phyloP scores from a whole-genome alignment of 306 rosid genomes.

The Oemleria cerasiformis region DNA sequence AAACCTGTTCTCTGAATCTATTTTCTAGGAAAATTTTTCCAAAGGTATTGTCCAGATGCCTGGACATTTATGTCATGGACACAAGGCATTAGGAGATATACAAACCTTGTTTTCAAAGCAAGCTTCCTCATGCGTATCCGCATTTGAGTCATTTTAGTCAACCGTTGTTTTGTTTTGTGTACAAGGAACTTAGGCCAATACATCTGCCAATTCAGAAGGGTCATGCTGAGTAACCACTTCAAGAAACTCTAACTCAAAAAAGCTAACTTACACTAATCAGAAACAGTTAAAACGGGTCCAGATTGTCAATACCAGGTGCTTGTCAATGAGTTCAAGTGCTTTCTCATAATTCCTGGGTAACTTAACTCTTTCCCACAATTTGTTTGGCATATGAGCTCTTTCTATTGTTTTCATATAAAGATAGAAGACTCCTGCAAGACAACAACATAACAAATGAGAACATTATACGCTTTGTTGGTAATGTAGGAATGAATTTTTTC shows the following conservation, averaged over 20 bases:
- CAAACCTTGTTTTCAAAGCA: slow-evolving; percentile 80
- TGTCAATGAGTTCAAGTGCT: slow-evolving; percentile 84
- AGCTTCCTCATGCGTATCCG: slow-evolving; percentile 93
- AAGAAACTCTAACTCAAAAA: neutral
- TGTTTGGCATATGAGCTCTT: slow-evolving; percentile 91
- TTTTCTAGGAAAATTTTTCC: neutral
- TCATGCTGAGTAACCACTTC: slow-evolving; percentile 4
- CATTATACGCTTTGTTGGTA: neutral
- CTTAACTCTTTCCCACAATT: slow-evolving; percentile 95
- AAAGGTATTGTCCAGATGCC: neutral
- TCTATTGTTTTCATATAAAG: slow-evolving; percentile 95
- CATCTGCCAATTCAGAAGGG: slow-evolving; percentile 47
- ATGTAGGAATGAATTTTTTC: neutral
- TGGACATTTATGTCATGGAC: neutral
- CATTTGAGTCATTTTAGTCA: slow-evolving; percentile 95
- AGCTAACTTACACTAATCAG: no score
- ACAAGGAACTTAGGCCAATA: slow-evolving; percentile 92
- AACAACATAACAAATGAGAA: slow-evolving; percentile 2
- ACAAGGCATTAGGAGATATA: neutral
- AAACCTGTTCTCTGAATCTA: neutral
- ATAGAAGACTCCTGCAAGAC: slow-evolving; percentile 76
- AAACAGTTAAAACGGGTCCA: neutral
- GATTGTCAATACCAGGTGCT: slow-evolving; percentile 60
- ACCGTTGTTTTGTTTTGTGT: slow-evolving; percentile 90
- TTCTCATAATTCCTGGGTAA: slow-evolving; percentile 82